A percentile compares a stretch with the other conserved stretches of the same genome.
Conservation (phyloP, 2,329 filamentous ascomycete genomes). For the Clonostachys chloroleuca region DNA sequence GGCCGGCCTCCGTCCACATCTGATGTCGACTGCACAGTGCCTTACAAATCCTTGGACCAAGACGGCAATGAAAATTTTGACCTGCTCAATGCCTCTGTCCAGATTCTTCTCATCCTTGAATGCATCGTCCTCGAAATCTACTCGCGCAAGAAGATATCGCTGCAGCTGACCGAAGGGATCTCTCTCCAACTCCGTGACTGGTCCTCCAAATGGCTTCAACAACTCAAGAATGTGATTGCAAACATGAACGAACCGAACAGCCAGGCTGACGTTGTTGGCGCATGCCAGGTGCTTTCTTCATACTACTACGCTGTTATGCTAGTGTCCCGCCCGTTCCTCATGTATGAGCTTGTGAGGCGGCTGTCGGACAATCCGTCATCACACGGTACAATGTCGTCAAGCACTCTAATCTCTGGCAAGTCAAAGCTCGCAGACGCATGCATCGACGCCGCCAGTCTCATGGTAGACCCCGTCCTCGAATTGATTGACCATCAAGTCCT, state of each 20-base stretch:
- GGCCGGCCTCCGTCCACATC: constrained; percentile 48
- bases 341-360: constrained; percentile 47
- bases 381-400: background rate
- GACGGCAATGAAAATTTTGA: constrained; percentile 31
- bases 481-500: constrained; percentile 34
- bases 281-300: constrained; percentile 44
- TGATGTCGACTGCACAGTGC: constrained; percentile 49
- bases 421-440: constrained; percentile 49
- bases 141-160: constrained; percentile 46
- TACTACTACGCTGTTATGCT: constrained; percentile 57
- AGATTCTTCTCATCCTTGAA: constrained; percentile 47
- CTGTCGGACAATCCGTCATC: constrained; percentile 25
- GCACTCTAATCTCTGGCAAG: constrained; percentile 30
- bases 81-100: constrained; percentile 44
- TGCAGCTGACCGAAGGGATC: constrained; percentile 48
- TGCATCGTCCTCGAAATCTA: constrained; percentile 47
- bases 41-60: constrained; percentile 30
- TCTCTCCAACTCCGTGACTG: constrained; percentile 47
- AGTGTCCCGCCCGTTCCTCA: constrained; percentile 49
- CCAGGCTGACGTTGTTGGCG: constrained; percentile 31
- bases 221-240: constrained; percentile 31
- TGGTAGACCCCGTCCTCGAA: constrained; percentile 43
- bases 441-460: constrained; percentile 48
- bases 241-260: constrained; percentile 8
- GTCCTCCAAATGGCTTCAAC: constrained; percentile 41